Base-by-base conservation (phyloP, 495 filamentous ascomycete species). In the Talaromyces wortmannii region DNA sequence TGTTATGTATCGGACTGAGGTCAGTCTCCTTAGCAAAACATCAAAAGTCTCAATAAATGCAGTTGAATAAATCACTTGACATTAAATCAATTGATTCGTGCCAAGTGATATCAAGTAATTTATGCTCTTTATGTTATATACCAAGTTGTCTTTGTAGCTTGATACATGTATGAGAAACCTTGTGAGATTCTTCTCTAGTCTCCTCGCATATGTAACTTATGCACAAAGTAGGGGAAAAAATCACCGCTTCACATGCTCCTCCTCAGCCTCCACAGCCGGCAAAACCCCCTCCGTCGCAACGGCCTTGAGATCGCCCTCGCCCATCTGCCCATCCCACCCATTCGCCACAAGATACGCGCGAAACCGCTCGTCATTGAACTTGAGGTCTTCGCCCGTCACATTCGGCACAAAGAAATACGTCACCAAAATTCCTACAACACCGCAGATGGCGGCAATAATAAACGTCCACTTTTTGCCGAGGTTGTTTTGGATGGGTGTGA, bases 391-490 rank as follows among this genome's bases (percentile, higher is more conserved):
- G 4, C 71, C 69, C 0, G 60, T 70, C 31, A 81, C 59, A 63
- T 78, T 68, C 0, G 76, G 75, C 10, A 81, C 61, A 56, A 80
- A 81, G 60, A 80, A 70, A 29, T 61, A 81, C 2, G 78, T 81
- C 0, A 80, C 75, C 2, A 77, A 5, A 11, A 81, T 67, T 0
- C 78, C 78, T 5, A 68, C 67, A n/a, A 81, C 67, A 4, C 77
- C 77, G 53, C 72, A 78, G 44, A 79, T 77, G 7, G 77, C 78
- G 7, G 76, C 75, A 50, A 80, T 72, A 40, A 81, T 76, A 47
- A 81, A 80, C 6, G 77, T 80, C 74, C 76, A 78, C 29, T 63
- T 63, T 53, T 80, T 74, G 0, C 78, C 77, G 8, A 80, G 59
- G 47, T 66, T 36, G 23, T 53, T 56, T 45, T 74, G 57, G 16